phyloP scores from a whole-genome alignment of 768 basidiomycete genomes.

The Boletus patriciae region DNA sequence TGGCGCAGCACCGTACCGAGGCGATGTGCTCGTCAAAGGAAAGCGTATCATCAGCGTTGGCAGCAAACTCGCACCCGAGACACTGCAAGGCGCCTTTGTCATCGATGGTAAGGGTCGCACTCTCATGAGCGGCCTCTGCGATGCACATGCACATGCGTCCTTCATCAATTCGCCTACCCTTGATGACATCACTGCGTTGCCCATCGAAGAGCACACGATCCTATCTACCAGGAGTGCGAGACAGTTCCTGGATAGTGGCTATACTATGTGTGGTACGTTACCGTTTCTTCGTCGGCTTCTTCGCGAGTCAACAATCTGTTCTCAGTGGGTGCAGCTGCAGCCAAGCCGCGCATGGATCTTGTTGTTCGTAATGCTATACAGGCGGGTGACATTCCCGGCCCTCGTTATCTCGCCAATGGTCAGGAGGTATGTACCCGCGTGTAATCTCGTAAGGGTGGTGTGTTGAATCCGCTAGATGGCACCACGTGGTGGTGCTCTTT shows the following conservation, averaged over 20 bases:
- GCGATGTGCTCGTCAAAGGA: constrained; percentile 36
- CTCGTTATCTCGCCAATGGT: constrained; percentile 37
- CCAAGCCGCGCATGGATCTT: constrained; percentile 34
- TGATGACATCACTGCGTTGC: constrained; percentile 31
- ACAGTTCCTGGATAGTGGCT: constrained; percentile 38
- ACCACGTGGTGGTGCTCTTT: constrained; percentile 31
- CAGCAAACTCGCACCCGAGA: constrained; percentile 19
- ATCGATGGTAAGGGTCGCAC: constrained; percentile 36
- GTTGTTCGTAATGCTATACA: constrained; percentile 37
- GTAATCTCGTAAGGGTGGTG: no score
- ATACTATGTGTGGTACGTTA: constrained; percentile 38
- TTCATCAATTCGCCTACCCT: constrained; percentile 34
- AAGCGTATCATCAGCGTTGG: constrained; percentile 33
- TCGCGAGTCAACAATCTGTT: background rate
- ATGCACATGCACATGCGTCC: constrained; percentile 36
- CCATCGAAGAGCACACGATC: constrained; percentile 35
- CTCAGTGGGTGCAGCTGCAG: constrained; percentile 37
- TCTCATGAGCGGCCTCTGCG: constrained; percentile 38
- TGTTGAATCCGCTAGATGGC: constrained; percentile 26
- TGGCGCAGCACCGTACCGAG: constrained; percentile 32
- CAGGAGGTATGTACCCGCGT: constrained; percentile 28
- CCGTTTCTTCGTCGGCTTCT: background rate
- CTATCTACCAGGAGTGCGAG: constrained; percentile 31
- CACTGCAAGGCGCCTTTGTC: constrained; percentile 21
- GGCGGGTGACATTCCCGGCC: constrained; percentile 35